Conservation (phyloP, 768 basidiomycete species). For the Mycena metata region DNA sequence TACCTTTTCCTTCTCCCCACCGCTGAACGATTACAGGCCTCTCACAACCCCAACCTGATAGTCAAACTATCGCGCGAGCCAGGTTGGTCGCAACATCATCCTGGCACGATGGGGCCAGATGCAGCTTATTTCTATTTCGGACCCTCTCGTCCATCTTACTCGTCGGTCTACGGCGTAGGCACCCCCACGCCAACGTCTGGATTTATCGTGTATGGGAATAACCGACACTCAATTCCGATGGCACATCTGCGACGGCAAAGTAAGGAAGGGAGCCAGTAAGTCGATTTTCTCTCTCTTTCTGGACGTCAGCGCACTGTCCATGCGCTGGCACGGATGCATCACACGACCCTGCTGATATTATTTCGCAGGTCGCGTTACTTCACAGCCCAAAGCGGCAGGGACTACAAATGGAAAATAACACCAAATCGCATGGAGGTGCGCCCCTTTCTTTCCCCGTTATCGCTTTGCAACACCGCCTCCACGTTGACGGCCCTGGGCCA, state of each 20-base stretch:
- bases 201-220: constrained; percentile 78
- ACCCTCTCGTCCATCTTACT: constrained; percentile 26
- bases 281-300: constrained; percentile 39
- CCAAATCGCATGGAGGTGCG: constrained; percentile 78
- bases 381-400: constrained; percentile 73
- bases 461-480: too few relatives aligned
- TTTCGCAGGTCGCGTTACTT: constrained; percentile 78
- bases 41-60: constrained; percentile 70
- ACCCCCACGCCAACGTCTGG: constrained; percentile 68
- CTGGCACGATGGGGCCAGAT: constrained; percentile 83
- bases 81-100: constrained; percentile 76
- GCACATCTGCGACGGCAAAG: constrained; percentile 67
- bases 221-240: constrained; percentile 70
- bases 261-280: constrained; percentile 74
- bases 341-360: too few relatives aligned
- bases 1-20: too few relatives aligned
- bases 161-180: constrained; percentile 24
- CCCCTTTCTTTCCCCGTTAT: constrained; percentile 3
- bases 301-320: background rate
- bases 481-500: too few relatives aligned
- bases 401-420: constrained; percentile 82
- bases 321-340: too few relatives aligned
- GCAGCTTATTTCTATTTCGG: constrained; percentile 84
- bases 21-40: constrained; percentile 54
- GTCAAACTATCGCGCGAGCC: constrained; percentile 75